Base-by-base conservation (phyloP, 805 yeast species). In the Ogataea saltuana region DNA sequence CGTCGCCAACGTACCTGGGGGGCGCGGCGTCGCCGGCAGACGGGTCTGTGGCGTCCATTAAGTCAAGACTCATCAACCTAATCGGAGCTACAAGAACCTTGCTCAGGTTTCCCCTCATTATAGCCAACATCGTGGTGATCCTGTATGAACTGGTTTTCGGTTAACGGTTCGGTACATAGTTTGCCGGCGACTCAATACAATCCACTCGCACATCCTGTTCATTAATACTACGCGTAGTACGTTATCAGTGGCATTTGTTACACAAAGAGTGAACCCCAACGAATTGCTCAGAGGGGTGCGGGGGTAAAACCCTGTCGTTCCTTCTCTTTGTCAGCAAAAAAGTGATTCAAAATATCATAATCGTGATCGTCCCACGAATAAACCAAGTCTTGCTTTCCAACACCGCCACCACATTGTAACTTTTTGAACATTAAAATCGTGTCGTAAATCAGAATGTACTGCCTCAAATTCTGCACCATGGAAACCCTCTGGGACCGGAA, bases 41-140 rank as follows among this genome's bases (percentile, higher is more conserved):
- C 6, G 49, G 46, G 25, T 35, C 44, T 26, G 31, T 36, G 41
- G 50, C 23, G 40, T 42, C 46, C 3, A 51, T 79, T n/a, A 79
- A 79, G 52, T 54, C 68, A 2, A 68, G 80, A 51, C 43, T 78
- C 41, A 67, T 79, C 42, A 78, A 75, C 50, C 68, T 79, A 41
- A 79, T 79, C 4, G 67, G 76, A 31, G 83, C 84, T n/a, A 74
- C 77, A 3, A 63, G 85, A 52, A 79, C 84, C 4, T 65, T 79
- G 39, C 63, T 79, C 56, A 63, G 84, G 40, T 68, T 80, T 32
- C 85, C 85, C 1, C 68, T 79, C 54, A 78, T 79, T 26, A 64
- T 69, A 17, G 63, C 76, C 17, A 79, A 79, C 52, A 61, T 74
- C 7, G 46, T 76, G 19, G 74, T 78, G 29, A 76, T 79, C 33